Conservation (phyloP, 345 rosid species). For the Melastoma malabathricum region DNA sequence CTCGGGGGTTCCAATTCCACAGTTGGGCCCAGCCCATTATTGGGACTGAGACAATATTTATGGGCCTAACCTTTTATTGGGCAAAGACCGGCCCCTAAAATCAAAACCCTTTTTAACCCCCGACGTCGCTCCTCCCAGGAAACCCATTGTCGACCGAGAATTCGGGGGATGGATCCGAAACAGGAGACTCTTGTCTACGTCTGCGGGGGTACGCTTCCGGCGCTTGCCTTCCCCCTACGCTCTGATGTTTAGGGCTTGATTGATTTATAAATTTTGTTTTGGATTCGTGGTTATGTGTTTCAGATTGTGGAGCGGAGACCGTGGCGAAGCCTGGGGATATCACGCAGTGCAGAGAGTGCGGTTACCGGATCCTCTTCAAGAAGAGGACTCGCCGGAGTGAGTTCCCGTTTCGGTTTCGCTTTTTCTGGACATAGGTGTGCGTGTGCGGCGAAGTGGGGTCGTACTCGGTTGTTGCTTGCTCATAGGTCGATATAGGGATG, state of each 20-base stretch:
- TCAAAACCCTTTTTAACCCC: background rate
- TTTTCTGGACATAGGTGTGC: background rate
- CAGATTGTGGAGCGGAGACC: conserved; percentile 79
- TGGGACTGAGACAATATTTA: too few species aligned
- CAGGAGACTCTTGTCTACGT: conserved; percentile 81
- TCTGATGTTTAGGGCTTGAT: background rate
- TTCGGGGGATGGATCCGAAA: conserved; percentile 50
- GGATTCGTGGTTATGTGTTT: background rate
- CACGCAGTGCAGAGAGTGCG: conserved; percentile 91
- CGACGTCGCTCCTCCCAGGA: background rate
- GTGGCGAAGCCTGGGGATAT: conserved; percentile 70
- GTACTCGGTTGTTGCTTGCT: too few species aligned
- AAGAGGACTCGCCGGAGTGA: conserved; percentile 87
- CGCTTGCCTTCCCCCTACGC: background rate
- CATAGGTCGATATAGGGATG: too few species aligned
- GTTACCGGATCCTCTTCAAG: conserved; percentile 83
- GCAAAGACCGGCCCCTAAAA: too few species aligned
- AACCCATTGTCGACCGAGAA: background rate
- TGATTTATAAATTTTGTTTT: background rate
- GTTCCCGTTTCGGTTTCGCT: background rate
- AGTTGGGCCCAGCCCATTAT: too few species aligned
- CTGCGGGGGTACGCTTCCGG: conserved; percentile 43
- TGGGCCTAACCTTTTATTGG: too few species aligned
- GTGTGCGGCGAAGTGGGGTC: too few species aligned
- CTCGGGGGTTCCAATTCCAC: too few species aligned